Evolutionary conservation across 2,329 filamentous ascomycete genomes (phyloP).

Genomic region (Phyllosticta citribraziliensis): DNA sequence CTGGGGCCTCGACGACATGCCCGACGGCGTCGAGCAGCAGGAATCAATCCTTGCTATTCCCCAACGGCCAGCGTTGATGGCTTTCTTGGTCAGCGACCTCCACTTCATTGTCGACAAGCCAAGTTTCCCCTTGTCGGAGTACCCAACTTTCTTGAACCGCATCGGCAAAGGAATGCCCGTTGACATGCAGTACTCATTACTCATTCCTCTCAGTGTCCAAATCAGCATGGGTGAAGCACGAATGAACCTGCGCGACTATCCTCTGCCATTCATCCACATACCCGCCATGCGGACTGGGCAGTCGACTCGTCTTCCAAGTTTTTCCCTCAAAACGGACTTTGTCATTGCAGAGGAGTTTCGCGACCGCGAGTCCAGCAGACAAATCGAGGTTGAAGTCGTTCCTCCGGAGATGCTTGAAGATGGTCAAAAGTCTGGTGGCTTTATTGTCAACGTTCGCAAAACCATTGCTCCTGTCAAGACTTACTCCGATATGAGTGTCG

Average conservation of each 20-base stretch:
- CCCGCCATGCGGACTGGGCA: conserved; percentile 73
- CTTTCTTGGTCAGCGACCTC: conserved; percentile 70
- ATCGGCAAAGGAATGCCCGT: conserved; percentile 95
- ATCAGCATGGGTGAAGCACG: conserved; percentile 85
- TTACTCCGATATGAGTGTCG: conserved; percentile 83
- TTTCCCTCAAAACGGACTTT: conserved; percentile 81
- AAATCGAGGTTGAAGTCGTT: conserved; percentile 74
- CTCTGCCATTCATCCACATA: conserved; percentile 82
- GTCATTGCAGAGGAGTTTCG: conserved; percentile 92
- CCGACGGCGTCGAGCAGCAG: conserved; percentile 69
- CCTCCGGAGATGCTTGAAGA: conserved; percentile 51
- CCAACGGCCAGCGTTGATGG: conserved; percentile 73
- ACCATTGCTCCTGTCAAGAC: conserved; percentile 94
- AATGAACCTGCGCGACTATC: conserved; percentile 84
- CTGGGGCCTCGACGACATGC: conserved; percentile 70
- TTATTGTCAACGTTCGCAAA: conserved; percentile 75
- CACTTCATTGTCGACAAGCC: conserved; percentile 84
- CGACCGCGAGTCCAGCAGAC: conserved; percentile 66
- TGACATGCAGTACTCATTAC: conserved; percentile 80
- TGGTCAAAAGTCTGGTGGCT: conserved; percentile 56
- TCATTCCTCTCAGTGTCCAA: conserved; percentile 82
- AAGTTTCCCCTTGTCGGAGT: conserved; percentile 72
- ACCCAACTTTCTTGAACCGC: conserved; percentile 73
- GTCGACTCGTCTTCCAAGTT: conserved; percentile 66
- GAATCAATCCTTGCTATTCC: conserved; percentile 83